Evolutionary conservation across 225 moss, liverwort and hornwort genomes (phyloP), one percentile per base, ranked within the genome.

Genomic region (Antitrichia curtipendula): DNA sequence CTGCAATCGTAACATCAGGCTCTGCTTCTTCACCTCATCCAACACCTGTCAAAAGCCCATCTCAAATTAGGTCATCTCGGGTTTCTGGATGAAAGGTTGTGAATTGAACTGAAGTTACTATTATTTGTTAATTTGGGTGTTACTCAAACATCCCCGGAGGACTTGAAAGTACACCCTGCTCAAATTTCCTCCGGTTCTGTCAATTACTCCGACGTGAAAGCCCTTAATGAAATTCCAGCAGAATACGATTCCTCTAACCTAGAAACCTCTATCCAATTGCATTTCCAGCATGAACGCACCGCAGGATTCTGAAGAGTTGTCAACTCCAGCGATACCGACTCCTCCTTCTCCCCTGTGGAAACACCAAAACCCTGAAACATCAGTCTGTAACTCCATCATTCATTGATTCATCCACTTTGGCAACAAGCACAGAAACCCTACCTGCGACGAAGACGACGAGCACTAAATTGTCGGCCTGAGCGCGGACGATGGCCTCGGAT

Each of bases 401-500:
- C n/a, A 63, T 34, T 16, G 59, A 78, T 21, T 45, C 47, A 31
- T 32, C 64, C 43, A 43, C 47, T 71, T 84, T 45, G 80, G 82
- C 18, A 83, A 49, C 49, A 60, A 36, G 12, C 12, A 16, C 52
- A 17, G 63, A 83, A 84, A 84, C 52, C 78, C 78, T 72, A 91
- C 93, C 93, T 84, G 91, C 92, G 19, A 93, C 65, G 86, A 93
- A 92, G 41, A 93, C 92, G 52, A 92, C 75, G 88, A 93, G 89
- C 24, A 92, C 74, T 86, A 92, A 86, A 81, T 90, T 78, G 13
- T 82, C 84, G 52, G 89, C 90, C 90, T 93, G 92, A 31, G 93
- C 91, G n/a, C 89, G 89, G 27, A 43, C 69, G 72, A 93, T 91
- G 49, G 93, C 93, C 57, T 92, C 89, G 36, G 88, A 80, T 40